Evolutionary conservation across 1,139 yeast genomes (phyloP).

Genomic region (Pichiaceae sp.): DNA sequence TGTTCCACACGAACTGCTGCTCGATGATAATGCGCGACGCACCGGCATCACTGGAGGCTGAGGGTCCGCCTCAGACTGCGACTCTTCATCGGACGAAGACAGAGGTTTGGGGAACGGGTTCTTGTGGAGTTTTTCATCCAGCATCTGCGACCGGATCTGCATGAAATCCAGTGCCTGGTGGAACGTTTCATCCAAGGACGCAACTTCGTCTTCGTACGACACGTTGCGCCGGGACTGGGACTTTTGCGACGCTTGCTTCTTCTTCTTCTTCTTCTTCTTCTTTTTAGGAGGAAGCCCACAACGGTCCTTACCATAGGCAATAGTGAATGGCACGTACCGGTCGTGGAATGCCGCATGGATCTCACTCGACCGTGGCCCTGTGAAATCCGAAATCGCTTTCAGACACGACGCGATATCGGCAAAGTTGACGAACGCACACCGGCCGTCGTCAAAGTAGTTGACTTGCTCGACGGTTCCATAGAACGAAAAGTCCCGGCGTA

Average conservation of each 20-base stretch:
- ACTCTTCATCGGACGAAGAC: too few species aligned
- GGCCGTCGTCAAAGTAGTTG: constrained; percentile 72
- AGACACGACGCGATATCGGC: constrained; percentile 83
- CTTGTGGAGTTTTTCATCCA: neutral
- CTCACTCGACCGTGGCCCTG: constrained; percentile 27
- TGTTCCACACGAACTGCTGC: too few species aligned
- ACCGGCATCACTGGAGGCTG: too few species aligned
- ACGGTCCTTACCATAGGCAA: constrained; percentile 88
- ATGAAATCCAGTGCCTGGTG: constrained; percentile 2
- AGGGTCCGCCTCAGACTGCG: too few species aligned
- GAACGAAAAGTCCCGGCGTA: constrained; percentile 67
- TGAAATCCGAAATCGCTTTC: constrained; percentile 67
- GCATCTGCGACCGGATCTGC: constrained; percentile 2
- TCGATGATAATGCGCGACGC: too few species aligned
- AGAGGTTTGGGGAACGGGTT: too few species aligned
- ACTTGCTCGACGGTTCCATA: constrained; percentile 95
- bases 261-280: constrained; percentile 16
- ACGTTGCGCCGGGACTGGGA: constrained; percentile 2
- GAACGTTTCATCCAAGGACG: neutral
- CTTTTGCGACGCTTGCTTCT: constrained; percentile 1
- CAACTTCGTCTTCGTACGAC: neutral
- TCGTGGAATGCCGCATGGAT: constrained; percentile 28
- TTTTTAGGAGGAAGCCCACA: constrained; percentile 75
- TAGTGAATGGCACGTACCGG: constrained; percentile 43
- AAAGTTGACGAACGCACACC: constrained; percentile 89